A percentile compares a stretch with the other conserved stretches of the same genome.
Evolutionary conservation across 495 filamentous ascomycete species (phyloP).

Genomic region (Penicillium steckii): DNA sequence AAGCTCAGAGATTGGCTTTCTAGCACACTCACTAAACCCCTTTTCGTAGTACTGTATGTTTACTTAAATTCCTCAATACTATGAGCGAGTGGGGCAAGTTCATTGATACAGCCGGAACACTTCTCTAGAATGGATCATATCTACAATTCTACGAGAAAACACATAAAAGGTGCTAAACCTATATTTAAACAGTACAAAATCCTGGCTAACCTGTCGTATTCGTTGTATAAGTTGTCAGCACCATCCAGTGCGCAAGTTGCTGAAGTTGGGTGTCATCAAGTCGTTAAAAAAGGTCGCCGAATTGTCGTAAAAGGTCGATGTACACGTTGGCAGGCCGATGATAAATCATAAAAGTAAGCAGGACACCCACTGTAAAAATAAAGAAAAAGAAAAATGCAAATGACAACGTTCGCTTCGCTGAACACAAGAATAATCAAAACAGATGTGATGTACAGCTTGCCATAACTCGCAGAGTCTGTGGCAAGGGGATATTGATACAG

Average conservation of each 20-base stretch:
- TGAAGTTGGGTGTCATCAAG: neutral
- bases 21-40: no score
- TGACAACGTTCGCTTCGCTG: slow-evolving; percentile 16
- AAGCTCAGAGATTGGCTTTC: no score
- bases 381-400: slow-evolving; percentile 4
- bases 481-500: slow-evolving; percentile 1
- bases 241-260: slow-evolving; percentile 3
- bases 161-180: neutral
- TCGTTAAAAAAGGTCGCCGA: slow-evolving; percentile 5
- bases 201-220: neutral
- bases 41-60: no score
- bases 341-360: neutral
- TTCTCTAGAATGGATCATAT: no score
- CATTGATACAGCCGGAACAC: no score
- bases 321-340: slow-evolving; percentile 2
- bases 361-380: neutral
- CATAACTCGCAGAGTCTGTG: slow-evolving; percentile 7
- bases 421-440: neutral
- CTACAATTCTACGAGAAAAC: no score
- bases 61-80: no score
- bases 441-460: slow-evolving; percentile 9
- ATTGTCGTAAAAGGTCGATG: neutral
- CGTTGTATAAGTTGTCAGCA: slow-evolving; percentile 6
- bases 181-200: neutral
- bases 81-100: no score